Conservation (phyloP, 495 filamentous ascomycete species). For the Annulohypoxylon maeteangense region DNA sequence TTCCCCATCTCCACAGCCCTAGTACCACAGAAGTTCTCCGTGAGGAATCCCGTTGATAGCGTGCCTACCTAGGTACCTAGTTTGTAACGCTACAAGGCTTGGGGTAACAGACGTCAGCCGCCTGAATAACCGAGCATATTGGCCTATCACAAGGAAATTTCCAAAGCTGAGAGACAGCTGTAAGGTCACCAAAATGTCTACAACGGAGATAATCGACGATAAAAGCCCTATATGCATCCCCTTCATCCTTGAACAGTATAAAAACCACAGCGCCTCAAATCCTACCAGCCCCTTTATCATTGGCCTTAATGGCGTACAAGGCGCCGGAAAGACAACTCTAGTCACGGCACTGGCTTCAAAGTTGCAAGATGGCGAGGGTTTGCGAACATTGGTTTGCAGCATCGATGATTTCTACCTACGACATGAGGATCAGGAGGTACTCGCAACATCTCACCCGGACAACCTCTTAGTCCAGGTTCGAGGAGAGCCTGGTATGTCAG, state of each 20-base stretch:
- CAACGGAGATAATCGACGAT: constrained; percentile 74
- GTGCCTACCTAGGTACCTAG: background rate
- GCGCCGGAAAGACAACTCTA: constrained; percentile 90
- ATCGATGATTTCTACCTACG: constrained; percentile 93
- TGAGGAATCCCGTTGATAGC: background rate
- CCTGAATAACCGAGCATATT: constrained; percentile 34
- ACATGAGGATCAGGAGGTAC: constrained; percentile 73
- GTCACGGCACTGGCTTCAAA: constrained; percentile 74
- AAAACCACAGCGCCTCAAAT: constrained; percentile 58
- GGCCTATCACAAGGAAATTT: constrained; percentile 25
- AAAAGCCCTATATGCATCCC: constrained; percentile 88
- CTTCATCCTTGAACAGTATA: constrained; percentile 78
- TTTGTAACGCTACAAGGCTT: constrained; percentile 1
- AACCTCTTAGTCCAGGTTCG: constrained; percentile 85
- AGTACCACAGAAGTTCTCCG: background rate
- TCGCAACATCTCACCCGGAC: constrained; percentile 70
- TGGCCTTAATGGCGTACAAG: constrained; percentile 78
- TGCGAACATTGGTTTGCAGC: constrained; percentile 80
- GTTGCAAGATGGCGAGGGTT: constrained; percentile 71
- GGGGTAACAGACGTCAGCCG: constrained; percentile 7
- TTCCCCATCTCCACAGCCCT: constrained; percentile 31
- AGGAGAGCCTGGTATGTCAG: constrained; percentile 72
- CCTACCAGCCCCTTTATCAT: constrained; percentile 63
- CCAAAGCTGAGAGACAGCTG: background rate
- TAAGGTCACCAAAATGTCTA: constrained; percentile 25